Evolutionary conservation across 2,329 filamentous ascomycete genomes (phyloP).

Genomic region (Ustilaginoidea virens): DNA sequence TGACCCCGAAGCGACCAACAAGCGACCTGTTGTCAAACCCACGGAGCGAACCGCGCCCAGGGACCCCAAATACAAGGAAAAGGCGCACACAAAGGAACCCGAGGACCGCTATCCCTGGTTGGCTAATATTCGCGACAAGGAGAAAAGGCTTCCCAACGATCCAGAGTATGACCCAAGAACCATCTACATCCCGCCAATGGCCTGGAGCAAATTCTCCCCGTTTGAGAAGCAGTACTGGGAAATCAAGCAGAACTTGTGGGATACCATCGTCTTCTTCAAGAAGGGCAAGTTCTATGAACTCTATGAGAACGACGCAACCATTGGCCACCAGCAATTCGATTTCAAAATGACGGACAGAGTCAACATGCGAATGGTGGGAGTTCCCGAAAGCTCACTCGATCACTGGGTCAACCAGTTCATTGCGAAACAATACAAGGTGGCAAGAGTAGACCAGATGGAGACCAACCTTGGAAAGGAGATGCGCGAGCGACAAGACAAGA

Average conservation of each 20-base stretch:
- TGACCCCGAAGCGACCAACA: slow-evolving; percentile 30
- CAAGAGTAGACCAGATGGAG: slow-evolving; percentile 91
- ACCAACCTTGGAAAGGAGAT: slow-evolving; percentile 94
- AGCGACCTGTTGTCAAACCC: slow-evolving; percentile 19
- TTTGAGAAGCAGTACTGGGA: slow-evolving; percentile 99
- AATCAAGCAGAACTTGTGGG: slow-evolving; percentile 96
- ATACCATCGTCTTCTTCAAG: slow-evolving; percentile 98
- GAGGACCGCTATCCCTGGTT: slow-evolving; percentile 85
- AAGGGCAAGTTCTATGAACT: slow-evolving; percentile 99
- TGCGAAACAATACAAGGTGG: slow-evolving; percentile 94
- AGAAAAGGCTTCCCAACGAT: slow-evolving; percentile 61
- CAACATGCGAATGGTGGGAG: slow-evolving; percentile 99
- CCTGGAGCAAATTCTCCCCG: slow-evolving; percentile 71
- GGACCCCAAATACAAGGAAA: slow-evolving; percentile 33
- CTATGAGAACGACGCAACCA: slow-evolving; percentile 93
- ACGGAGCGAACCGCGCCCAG: slow-evolving; percentile 12
- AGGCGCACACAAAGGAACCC: slow-evolving; percentile 68
- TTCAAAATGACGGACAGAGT: slow-evolving; percentile 94
- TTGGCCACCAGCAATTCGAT: slow-evolving; percentile 93
- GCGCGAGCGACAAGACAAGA: slow-evolving; percentile 67
- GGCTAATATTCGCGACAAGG: slow-evolving; percentile 69
- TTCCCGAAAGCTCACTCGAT: slow-evolving; percentile 88
- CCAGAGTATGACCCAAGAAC: slow-evolving; percentile 85
- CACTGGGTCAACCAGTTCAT: slow-evolving; percentile 98
- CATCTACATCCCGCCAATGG: slow-evolving; percentile 71